Conservation (phyloP, 768 basidiomycete species). For the Pholiota microspora region DNA sequence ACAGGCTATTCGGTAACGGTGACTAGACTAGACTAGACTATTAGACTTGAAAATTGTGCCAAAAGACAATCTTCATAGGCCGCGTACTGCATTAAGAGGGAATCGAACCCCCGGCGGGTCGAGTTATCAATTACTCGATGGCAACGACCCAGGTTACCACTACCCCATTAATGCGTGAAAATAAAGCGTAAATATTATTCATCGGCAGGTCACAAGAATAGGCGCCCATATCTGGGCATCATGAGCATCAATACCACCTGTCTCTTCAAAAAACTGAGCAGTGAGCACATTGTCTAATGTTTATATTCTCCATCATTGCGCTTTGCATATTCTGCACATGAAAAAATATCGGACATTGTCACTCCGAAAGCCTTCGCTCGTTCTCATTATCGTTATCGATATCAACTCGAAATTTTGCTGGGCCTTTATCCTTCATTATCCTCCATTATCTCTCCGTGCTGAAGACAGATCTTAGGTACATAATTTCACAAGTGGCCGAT, state of each 20-base stretch:
- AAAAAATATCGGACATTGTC: too few relatives aligned
- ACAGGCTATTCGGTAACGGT: too few relatives aligned
- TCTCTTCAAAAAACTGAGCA: too few relatives aligned
- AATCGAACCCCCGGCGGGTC: not conserved
- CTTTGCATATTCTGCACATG: too few relatives aligned
- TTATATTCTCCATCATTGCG: too few relatives aligned
- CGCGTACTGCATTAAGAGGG: not conserved
- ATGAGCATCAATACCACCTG: not conserved
- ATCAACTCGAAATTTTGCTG: not conserved
- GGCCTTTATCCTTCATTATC: not conserved
- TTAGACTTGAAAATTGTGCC: not conserved
- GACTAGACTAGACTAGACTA: not conserved
- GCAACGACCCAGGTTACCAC: slow-evolving; percentile 68
- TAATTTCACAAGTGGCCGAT: not conserved
- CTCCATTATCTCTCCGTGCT: too few relatives aligned
- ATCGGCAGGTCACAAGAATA: too few relatives aligned
- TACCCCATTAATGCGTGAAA: slow-evolving; percentile 54
- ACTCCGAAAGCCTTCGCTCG: too few relatives aligned
- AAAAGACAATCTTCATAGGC: too few relatives aligned
- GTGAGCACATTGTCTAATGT: too few relatives aligned
- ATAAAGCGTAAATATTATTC: too few relatives aligned
- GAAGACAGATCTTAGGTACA: not conserved
- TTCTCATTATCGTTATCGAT: not conserved
- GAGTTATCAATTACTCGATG: slow-evolving; percentile 22
- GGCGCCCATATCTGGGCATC: not conserved